These are phyloP conservation scores for Xylaria telfairii DNA, from an alignment of 495 filamentous ascomycete genomes.

Conservation along the genomic window DNA sequence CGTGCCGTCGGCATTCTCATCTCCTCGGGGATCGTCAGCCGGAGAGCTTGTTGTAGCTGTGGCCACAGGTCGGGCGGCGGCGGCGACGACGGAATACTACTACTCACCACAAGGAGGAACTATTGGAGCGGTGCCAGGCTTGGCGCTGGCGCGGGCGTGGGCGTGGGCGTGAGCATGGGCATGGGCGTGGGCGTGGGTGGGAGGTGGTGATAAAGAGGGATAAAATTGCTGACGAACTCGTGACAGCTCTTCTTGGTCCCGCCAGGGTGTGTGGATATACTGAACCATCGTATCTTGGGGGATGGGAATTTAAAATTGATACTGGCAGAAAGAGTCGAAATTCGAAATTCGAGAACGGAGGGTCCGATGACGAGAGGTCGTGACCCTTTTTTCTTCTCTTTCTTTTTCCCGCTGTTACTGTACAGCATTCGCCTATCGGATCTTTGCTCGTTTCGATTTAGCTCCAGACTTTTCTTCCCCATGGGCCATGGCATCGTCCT, in stretches of 20 bases:
- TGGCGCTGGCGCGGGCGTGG: no score
- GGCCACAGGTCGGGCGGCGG: not conserved
- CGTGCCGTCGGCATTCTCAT: constrained; percentile 15
- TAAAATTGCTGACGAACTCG: constrained; percentile 72
- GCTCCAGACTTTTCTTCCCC: not conserved
- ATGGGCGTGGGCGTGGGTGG: not conserved
- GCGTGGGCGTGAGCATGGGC: not conserved
- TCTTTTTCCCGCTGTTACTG: not conserved
- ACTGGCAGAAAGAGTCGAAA: constrained; percentile 6
- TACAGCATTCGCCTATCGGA: not conserved
- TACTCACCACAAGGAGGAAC: constrained; percentile 11
- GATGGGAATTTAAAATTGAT: constrained; percentile 19
- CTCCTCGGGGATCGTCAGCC: constrained; percentile 18
- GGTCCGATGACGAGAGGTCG: not conserved
- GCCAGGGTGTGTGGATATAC: constrained; percentile 83
- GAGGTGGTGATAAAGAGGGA: constrained; percentile 37
- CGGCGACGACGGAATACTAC: not conserved
- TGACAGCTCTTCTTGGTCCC: constrained; percentile 67
- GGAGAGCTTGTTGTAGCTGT: not conserved
- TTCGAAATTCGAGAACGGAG: not conserved
- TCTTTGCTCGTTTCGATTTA: not conserved
- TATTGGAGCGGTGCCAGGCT: constrained; percentile 10
- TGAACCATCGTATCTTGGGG: constrained; percentile 62
- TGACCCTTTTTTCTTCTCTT: not conserved
- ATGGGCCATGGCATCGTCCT: not conserved